Evolutionary conservation across 164 flowering plant genomes (phyloP).

Genomic region (Liriodendron chinense): DNA sequence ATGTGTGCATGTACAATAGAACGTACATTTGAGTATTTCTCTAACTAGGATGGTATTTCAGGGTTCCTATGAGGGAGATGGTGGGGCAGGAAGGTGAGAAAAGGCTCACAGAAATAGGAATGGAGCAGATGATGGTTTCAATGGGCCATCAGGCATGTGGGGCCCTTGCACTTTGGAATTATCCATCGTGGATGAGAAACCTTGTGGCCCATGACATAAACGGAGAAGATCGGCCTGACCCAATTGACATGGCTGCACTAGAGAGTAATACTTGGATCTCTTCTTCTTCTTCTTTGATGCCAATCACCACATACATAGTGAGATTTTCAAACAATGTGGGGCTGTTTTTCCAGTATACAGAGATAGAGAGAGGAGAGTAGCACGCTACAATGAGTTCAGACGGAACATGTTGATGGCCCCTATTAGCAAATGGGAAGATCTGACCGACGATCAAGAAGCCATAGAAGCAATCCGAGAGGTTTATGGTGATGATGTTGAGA

Average conservation of each 20-base stretch:
- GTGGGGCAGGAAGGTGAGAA: conserved; percentile 39
- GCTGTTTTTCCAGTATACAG: conserved; percentile 35
- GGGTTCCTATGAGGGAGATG: conserved; percentile 17
- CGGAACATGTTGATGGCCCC: conserved; percentile 47
- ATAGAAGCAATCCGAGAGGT: conserved; percentile 35
- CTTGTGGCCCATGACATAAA: conserved; percentile 42
- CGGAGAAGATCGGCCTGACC: conserved; percentile 45
- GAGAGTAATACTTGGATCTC: conserved; percentile 32
- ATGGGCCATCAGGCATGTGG: conserved; percentile 60
- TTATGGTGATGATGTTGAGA: conserved; percentile 48
- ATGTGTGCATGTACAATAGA: too few species aligned
- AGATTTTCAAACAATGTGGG: neutral
- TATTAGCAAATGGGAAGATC: conserved; percentile 55
- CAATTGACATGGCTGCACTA: conserved; percentile 43
- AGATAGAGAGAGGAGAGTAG: conserved; percentile 51
- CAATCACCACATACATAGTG: too few species aligned
- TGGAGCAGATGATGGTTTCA: conserved; percentile 42
- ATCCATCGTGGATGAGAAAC: conserved; percentile 52
- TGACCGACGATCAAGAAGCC: conserved; percentile 42
- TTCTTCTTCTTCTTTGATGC: neutral
- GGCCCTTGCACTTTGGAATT: conserved; percentile 42
- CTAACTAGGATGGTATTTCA: neutral
- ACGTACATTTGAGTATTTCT: too few species aligned
- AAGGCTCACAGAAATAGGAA: conserved; percentile 36
- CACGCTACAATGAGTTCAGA: conserved; percentile 51